Evolutionary conservation across 805 yeast genomes (phyloP).

Genomic region (Starmerella sp.): DNA sequence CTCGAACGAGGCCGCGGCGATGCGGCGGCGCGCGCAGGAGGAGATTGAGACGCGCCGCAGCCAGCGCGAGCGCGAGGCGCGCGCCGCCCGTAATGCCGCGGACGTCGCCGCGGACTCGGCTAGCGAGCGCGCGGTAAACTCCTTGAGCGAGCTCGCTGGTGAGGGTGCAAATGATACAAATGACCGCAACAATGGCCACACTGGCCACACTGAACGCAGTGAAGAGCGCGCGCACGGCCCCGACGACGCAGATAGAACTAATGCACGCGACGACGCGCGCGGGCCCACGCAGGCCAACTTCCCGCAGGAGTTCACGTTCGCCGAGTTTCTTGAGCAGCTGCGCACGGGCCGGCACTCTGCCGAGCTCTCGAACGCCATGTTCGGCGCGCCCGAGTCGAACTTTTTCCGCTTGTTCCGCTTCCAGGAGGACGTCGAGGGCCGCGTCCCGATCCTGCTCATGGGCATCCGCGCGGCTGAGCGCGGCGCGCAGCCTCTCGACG

Average conservation of each 20-base stretch:
- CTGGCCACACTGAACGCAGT: neutral
- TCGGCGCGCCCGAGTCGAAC: conserved; percentile 2
- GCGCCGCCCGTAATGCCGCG: neutral
- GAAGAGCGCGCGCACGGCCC: neutral
- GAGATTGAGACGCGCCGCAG: neutral
- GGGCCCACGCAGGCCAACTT: neutral
- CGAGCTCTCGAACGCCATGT: conserved; percentile 14
- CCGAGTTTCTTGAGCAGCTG: conserved; percentile 15
- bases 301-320: conserved; percentile 5
- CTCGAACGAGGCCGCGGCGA: neutral
- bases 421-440: conserved; percentile 17
- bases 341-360: conserved; percentile 10
- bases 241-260: neutral
- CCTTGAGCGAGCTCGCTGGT: no score
- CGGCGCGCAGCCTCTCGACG: neutral
- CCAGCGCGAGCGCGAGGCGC: neutral
- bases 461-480: conserved; percentile 37
- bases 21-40: conserved; percentile 3
- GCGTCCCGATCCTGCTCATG: conserved; percentile 39
- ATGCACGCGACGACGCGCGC: neutral
- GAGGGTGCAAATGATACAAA: neutral
- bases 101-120: neutral
- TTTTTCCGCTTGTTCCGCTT: conserved; percentile 22
- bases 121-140: neutral
- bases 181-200: neutral